Evolutionary conservation across 257 asterid species (phyloP), one percentile per base, ranked within the genome.

Genomic region (Oldenlandia corymbosa): DNA sequence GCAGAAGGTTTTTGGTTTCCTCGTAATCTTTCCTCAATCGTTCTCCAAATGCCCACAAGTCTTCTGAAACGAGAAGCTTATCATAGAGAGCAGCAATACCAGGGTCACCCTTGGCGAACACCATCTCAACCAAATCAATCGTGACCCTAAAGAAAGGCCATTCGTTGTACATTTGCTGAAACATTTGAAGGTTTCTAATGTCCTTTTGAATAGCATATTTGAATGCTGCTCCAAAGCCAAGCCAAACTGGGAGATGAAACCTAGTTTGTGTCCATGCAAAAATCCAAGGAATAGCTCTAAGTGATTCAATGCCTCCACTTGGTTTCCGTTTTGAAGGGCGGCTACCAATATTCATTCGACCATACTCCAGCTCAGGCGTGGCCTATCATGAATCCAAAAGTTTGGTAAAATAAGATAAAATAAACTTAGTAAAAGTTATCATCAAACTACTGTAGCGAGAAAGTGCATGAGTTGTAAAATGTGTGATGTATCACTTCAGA

Each of bases 191-290:
- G 68, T 76, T 76, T 54, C 59, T 79, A 28, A 68, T 54, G 50
- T 79, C 87, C 75, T 76, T 79, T 62, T 74, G 8, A 47, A 74
- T 69, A 7, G 82, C 84, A 37, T 74, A 64, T 55, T 67, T 79
- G 64, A 78, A 79, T 18, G 80, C 87, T 39, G 83, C 84, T 23
- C 87, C 87, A 60, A 79, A 68, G 28, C 87, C 84, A 12, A 81
- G 87, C 87, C 87, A 81, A 48, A 79, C 87, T 10, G 87, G 87
- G 51, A 81, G 83, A 72, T 76, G 84, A 62, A 81, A 81, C 55
- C 87, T 71, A 3, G 87, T 81, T 67, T 81, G 87, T 0, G 87
- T 81, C 87, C 87, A 81, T 12, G 87, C 87, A 45, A 81, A 81
- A 54, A 81, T 81, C 87, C 87, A 81, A 14, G 87, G 87, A 67